Conservation (phyloP, 495 filamentous ascomycete species). For the Xylaria scruposa region DNA sequence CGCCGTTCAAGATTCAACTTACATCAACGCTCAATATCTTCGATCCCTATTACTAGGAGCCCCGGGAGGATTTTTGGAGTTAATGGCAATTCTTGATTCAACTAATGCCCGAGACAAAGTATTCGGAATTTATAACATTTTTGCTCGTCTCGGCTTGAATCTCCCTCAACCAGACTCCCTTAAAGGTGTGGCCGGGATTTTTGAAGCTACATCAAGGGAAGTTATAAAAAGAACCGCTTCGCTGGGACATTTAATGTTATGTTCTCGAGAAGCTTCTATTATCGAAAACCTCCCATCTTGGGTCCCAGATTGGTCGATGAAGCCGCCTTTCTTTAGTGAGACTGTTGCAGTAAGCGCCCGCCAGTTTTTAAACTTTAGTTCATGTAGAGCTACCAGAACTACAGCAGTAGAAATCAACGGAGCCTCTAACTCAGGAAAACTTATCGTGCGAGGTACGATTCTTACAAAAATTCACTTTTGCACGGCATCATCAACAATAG, state of each 20-base stretch:
- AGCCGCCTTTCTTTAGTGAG: background rate
- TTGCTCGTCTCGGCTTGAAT: background rate
- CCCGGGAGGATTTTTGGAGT: background rate
- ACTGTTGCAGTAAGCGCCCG: background rate
- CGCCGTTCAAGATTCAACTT: too few relatives aligned
- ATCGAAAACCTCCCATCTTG: conserved; percentile 6
- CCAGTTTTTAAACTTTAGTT: background rate
- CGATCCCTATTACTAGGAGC: too few relatives aligned
- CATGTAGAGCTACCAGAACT: background rate
- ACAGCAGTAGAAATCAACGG: background rate
- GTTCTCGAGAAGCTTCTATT: background rate
- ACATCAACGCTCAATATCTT: too few relatives aligned
- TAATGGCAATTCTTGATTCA: background rate
- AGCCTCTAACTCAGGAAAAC: background rate
- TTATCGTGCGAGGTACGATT: background rate
- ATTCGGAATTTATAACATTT: conserved; percentile 10
- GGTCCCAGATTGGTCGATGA: conserved; percentile 8
- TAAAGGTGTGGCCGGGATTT: background rate
- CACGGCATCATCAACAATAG: background rate
- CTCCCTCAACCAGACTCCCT: background rate
- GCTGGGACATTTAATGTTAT: background rate
- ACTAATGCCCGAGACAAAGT: background rate
- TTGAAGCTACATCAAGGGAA: background rate
- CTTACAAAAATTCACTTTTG: background rate
- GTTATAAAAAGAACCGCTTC: background rate